These are phyloP conservation scores for Coniochaeta ligniaria DNA, from an alignment of 2,329 filamentous ascomycete species.

Conservation along the genomic window DNA sequence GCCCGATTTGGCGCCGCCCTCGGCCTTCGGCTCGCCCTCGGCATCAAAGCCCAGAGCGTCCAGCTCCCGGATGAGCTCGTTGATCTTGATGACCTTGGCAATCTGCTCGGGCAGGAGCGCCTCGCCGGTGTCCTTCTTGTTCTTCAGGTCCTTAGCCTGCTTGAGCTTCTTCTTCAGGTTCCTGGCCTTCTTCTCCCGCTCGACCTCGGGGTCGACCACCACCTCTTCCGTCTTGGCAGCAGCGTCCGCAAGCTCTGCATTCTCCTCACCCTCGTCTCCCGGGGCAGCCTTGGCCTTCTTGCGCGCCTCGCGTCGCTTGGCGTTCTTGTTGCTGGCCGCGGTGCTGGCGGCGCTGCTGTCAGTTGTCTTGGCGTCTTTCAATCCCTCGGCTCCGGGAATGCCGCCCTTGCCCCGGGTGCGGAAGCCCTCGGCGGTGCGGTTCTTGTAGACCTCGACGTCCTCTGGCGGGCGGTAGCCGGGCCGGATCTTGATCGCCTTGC, in stretches of 20 bases:
- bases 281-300: conserved; percentile 47
- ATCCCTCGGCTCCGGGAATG: conserved; percentile 66
- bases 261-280: conserved; percentile 54
- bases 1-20: background rate
- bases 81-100: conserved; percentile 95
- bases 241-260: conserved; percentile 23
- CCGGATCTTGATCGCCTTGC: conserved; percentile 88
- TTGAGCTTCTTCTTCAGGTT: conserved; percentile 92
- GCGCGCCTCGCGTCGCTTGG: conserved; percentile 58
- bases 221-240: conserved; percentile 19
- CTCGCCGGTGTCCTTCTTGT: conserved; percentile 84
- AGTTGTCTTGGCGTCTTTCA: conserved; percentile 36
- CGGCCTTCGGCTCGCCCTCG: conserved; percentile 55
- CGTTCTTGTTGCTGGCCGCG: conserved; percentile 70
- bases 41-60: conserved; percentile 77
- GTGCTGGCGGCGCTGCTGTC: conserved; percentile 23
- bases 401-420: conserved; percentile 58
- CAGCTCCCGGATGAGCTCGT: conserved; percentile 83
- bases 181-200: conserved; percentile 87
- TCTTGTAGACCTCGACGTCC: conserved; percentile 94
- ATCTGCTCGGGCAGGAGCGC: conserved; percentile 86
- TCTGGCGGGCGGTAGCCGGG: conserved; percentile 92
- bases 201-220: conserved; percentile 57
- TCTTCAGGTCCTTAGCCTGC: conserved; percentile 83
- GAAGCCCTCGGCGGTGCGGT: conserved; percentile 78